Evolutionary conservation across 2,329 filamentous ascomycete genomes (phyloP), one percentile per base, ranked within the genome.

Genomic region (Neonectria sp.): DNA sequence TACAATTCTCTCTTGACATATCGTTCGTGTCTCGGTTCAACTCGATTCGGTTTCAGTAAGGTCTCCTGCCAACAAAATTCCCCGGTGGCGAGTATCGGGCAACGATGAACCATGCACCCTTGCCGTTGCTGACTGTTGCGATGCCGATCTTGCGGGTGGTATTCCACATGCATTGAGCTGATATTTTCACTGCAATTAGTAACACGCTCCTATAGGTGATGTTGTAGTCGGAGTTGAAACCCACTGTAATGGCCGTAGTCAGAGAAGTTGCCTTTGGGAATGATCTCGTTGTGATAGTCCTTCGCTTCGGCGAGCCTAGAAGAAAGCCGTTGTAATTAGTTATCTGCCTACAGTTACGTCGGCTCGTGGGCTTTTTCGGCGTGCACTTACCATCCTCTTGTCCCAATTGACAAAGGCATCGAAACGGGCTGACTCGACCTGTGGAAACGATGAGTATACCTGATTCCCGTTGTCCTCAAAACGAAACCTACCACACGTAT

Each of bases 61-160:
- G 71, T 63, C 69, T 79, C 60, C 77, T 46, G 8, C 78, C 78
- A 35, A 66, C 68, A n/a, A 71, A 59, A 60, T 81, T 81, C 6
- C 79, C 79, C 0, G 79, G 71, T 3, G 74, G 73, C 4, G 75
- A 75, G 65, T 81, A 81, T 37, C 80, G 75, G 24, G 73, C 79
- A 29, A 81, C 79, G 0, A 77, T 77, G 60, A 77, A 73, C 69
- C 71, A 81, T 5, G 65, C 75, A 1, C 80, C 79, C 17, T 74
- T 75, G 13, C 70, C 57, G 12, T 75, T 69, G 24, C 61, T 73
- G 3, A 74, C 77, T 2, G 73, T 57, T 5, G 77, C 78, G 27
- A 81, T 75, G 8, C 79, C 80, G 7, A 81, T 58, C 55, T 76
- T 78, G 53, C 68, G 79, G 17, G 78, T 77, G 1, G 53, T 67